Evolutionary conservation across 768 basidiomycete genomes (phyloP).

Genomic region (Pulveroboletus frians): DNA sequence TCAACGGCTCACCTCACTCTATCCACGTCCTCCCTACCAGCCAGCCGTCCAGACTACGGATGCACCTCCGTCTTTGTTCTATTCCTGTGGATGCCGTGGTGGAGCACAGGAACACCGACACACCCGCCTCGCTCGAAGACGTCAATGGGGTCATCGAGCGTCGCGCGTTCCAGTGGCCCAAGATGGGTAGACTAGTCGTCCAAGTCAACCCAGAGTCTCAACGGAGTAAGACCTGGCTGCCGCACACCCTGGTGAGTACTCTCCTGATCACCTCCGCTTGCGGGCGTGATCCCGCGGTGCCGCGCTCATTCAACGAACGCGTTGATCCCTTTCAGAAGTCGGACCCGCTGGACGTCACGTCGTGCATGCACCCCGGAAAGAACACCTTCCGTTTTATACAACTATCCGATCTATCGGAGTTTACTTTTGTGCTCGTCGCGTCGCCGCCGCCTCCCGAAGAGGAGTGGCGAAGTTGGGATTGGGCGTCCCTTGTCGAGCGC

Average conservation of each 20-base stretch:
- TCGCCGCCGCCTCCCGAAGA: conserved; percentile 21
- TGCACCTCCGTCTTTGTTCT: conserved; percentile 21
- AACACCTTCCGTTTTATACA: conserved; percentile 51
- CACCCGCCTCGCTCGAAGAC: neutral
- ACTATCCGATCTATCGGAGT: conserved; percentile 37
- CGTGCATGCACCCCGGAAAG: conserved; percentile 36
- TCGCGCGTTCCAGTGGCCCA: conserved; percentile 37
- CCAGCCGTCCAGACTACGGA: conserved; percentile 12
- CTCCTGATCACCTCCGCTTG: neutral
- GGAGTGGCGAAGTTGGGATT: conserved; percentile 21
- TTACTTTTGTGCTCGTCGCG: conserved; percentile 42
- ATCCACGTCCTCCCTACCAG: neutral
- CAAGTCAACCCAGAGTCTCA: conserved; percentile 38
- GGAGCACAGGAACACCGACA: neutral
- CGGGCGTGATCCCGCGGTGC: neutral
- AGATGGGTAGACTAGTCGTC: conserved; percentile 40
- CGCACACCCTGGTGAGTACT: conserved; percentile 37
- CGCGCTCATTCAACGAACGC: neutral
- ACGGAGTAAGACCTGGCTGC: conserved; percentile 39
- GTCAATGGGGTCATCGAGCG: conserved; percentile 9
- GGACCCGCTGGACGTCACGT: conserved; percentile 38
- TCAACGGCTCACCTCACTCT: neutral
- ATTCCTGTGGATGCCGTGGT: conserved; percentile 2
- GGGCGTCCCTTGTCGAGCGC: conserved; percentile 14
- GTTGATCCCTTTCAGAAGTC: conserved; percentile 21